phyloP scores from a whole-genome alignment of 2,329 filamentous ascomycete species.

The Colletotrichum trifolii region DNA sequence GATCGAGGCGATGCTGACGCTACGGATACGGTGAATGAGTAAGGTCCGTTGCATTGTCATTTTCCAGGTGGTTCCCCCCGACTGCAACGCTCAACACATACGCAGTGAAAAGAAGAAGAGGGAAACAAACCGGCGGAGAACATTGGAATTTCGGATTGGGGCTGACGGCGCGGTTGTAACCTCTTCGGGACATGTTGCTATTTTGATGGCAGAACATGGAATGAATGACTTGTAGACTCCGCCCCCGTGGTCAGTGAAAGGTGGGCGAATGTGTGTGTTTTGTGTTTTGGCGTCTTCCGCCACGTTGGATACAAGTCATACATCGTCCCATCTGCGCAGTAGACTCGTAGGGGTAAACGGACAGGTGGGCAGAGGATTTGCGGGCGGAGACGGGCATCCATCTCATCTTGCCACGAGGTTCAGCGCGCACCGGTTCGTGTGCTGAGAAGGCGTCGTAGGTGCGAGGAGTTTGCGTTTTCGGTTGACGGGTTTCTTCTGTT shows the following conservation, averaged over 20 bases:
- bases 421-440: conserved; percentile 4
- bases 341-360: not conserved
- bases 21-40: conserved; percentile 19
- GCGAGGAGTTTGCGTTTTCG: no score
- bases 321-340: not conserved
- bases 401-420: conserved; percentile 29
- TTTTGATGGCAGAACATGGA: not conserved
- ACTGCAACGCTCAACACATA: no score
- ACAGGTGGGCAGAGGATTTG: not conserved
- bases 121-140: not conserved
- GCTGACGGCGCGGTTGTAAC: not conserved
- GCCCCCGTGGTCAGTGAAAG: no score
- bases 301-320: no score
- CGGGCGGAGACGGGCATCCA: not conserved
- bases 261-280: no score
- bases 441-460: not conserved
- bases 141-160: conserved; percentile 2
- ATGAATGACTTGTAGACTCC: no score
- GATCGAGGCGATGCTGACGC: not conserved
- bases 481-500: no score
- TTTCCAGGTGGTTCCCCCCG: no score
- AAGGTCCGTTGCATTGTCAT: conserved; percentile 4
- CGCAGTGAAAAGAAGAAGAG: no score
- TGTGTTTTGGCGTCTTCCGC: no score
- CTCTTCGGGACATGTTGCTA: conserved; percentile 20